Evolutionary conservation across 768 basidiomycete species (phyloP), one percentile per base, ranked within the genome.

Genomic region (Pisolithus sp.): DNA sequence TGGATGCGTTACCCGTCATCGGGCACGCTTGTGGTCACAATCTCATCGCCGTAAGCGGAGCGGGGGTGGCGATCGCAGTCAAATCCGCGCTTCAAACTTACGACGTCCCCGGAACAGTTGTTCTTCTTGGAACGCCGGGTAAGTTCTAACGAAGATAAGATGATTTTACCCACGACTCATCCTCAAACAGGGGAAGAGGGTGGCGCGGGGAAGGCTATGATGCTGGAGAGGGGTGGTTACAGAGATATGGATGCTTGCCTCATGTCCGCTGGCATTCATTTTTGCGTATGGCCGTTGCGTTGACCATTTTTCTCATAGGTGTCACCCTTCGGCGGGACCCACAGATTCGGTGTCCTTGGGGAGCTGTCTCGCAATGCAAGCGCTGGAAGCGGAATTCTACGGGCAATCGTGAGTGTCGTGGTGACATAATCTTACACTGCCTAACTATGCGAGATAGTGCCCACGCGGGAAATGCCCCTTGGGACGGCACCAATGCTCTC

Each of bases 401-500:
- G 89, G 89, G 4, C 85, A 81, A 55, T 75, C 81, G 89, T 89
- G 58, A 54, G 79, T 71, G 37, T 2, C 5, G 13, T 6, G 45
- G 23, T 36, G 7, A 24, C 20, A 41, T 46, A 30, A 21, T 10
- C 44, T 28, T 45, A 39, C 42, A 30, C 49, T 24, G 30, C 28
- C 28, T 23, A 7, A 54, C 41, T 37, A 47, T 51, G 56, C 15
- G 47, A 34, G 52, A 26, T 57, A 89, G 85, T 42, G 86, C 88
- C 5, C 89, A 90, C 59, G 89, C 89, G 15, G 84, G 82, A n/a
- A 78, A 76, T 31, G 79, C 86, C 10, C 90, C 90, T 4, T 93
- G 91, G 82, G 88, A 93, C 66, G 91, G 86, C 21, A 78, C 77
- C 39, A 93, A 93, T 61, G 89, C 91, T 12, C 77, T 91, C 41